Conservation (phyloP, 179 eudicot genomes). For the Spinacia oleracea region DNA sequence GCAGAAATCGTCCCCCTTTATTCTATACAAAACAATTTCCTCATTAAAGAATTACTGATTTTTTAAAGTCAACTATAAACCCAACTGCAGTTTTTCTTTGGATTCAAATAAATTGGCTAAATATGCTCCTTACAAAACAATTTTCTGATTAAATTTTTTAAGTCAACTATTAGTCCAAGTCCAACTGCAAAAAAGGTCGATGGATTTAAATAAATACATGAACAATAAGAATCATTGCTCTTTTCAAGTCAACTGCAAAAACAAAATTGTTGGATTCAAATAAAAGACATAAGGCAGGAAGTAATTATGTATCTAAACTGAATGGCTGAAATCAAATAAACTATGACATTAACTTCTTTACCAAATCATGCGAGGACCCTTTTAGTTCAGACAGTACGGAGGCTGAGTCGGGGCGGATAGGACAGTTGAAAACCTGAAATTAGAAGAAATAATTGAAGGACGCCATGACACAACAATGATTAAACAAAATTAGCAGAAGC, state of each 20-base stretch:
- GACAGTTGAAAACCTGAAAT: slow-evolving; percentile 88
- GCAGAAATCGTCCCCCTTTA: background rate
- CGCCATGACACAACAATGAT: background rate
- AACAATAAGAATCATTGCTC: background rate
- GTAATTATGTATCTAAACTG: background rate
- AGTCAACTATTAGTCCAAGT: background rate
- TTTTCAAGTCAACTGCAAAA: background rate
- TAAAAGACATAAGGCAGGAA: background rate
- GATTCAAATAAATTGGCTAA: too few species aligned
- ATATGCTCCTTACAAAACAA: background rate
- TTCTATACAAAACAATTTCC: background rate
- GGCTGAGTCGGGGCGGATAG: slow-evolving; percentile 92
- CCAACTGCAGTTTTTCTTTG: background rate
- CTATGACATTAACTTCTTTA: slow-evolving; percentile 34
- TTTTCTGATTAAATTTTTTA: background rate
- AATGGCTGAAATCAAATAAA: background rate
- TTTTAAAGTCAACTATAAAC: background rate
- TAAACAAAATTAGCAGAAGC: background rate
- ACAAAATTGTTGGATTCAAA: too few species aligned
- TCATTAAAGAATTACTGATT: background rate
- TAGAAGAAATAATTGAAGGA: background rate
- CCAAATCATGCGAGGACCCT: slow-evolving; percentile 91
- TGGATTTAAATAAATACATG: too few species aligned
- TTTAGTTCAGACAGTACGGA: slow-evolving; percentile 77
- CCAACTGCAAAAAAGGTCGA: too few species aligned